phyloP scores from a whole-genome alignment of 495 filamentous ascomycete species.

The Baudoinia panamericana region DNA sequence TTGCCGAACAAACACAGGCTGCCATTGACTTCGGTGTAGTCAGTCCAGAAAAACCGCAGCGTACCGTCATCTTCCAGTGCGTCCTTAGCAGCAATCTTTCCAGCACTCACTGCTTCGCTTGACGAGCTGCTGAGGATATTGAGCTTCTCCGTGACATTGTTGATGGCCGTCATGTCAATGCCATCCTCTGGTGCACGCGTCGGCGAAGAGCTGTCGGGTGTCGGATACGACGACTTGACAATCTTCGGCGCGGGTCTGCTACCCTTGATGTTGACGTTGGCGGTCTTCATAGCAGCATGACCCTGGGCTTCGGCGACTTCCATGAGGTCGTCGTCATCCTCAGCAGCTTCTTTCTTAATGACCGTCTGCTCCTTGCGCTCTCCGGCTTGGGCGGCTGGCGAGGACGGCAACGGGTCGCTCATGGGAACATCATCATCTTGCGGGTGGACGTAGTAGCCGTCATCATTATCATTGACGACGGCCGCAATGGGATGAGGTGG shows the following conservation, averaged over 20 bases:
- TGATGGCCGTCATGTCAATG: conserved; percentile 80
- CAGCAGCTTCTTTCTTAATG: conserved; percentile 38
- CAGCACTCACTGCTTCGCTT: conserved; percentile 48
- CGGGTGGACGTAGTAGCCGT: conserved; percentile 39
- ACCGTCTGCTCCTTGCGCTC: conserved; percentile 49
- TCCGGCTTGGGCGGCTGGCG: conserved; percentile 67
- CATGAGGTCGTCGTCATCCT: conserved; percentile 67
- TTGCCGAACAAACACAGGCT: conserved; percentile 92
- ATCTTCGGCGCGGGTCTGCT: conserved; percentile 58
- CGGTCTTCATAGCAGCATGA: conserved; percentile 45
- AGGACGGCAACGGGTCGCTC: conserved; percentile 70
- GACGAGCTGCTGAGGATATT: conserved; percentile 67
- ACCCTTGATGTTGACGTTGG: conserved; percentile 76
- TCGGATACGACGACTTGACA: conserved; percentile 51
- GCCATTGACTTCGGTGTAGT: conserved; percentile 88
- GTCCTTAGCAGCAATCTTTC: conserved; percentile 68
- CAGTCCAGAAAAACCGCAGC: conserved; percentile 89
- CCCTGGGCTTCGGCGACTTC: conserved; percentile 66
- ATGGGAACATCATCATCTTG: conserved; percentile 59
- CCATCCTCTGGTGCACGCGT: conserved; percentile 41
- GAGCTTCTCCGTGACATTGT: conserved; percentile 68
- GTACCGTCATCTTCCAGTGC: conserved; percentile 84
- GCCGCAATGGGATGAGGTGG: too few relatives aligned
- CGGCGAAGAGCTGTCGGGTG: conserved; percentile 66
- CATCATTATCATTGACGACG: conserved; percentile 38